Evolutionary conservation across 163 green algal species (phyloP).

Genomic region (Scenedesmus sp.): DNA sequence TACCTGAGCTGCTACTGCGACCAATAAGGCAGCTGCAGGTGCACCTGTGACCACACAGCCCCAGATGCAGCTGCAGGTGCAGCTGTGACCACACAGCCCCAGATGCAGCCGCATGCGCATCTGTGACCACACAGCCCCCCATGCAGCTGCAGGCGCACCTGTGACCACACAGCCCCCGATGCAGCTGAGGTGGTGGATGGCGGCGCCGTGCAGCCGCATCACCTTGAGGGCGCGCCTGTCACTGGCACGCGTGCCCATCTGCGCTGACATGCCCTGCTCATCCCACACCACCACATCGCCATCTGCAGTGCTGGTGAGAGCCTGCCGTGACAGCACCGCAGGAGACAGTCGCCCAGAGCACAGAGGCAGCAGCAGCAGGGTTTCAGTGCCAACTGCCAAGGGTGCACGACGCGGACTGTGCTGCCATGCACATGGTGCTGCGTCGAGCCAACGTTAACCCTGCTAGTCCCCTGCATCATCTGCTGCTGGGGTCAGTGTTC

Average conservation of each 20-base stretch:
- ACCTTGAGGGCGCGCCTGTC: conserved; percentile 83
- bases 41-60: no score
- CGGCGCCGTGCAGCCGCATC: conserved; percentile 71
- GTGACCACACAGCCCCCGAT: conserved; percentile 52
- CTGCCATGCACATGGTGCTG: not conserved
- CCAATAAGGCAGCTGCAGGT: no score
- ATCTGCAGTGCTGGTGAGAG: conserved; percentile 74
- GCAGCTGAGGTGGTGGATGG: conserved; percentile 56
- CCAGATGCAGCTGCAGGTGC: no score
- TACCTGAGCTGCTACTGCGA: not conserved
- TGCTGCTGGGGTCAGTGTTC: no score
- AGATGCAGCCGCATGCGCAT: no score
- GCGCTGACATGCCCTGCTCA: conserved; percentile 70
- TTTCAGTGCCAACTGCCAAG: not conserved
- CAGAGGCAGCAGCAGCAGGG: not conserved
- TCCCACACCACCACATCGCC: conserved; percentile 90
- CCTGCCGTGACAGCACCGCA: conserved; percentile 26
- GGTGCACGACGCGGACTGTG: not conserved
- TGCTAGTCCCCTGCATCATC: no score
- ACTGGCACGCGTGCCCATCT: conserved; percentile 69
- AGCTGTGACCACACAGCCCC: no score
- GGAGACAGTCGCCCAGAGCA: no score
- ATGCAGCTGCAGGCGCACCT: conserved; percentile 26
- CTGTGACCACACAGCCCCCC: no score
- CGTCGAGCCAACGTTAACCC: conserved; percentile 23